Base-by-base conservation (phyloP, 257 asterid species). In the Solanum medicagineum region DNA sequence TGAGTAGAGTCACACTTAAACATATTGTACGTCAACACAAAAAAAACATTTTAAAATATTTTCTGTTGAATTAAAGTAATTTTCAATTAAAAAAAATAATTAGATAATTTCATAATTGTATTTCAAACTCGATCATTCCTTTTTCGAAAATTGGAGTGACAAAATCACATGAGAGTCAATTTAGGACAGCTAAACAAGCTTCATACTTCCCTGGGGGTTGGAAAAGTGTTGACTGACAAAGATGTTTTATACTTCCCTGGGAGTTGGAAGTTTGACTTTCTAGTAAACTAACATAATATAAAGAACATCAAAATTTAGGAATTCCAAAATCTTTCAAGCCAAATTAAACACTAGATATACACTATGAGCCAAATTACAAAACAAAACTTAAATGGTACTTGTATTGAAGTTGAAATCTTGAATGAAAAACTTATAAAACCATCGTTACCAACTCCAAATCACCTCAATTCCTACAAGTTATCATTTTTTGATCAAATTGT, bases 361-460 rank as follows among this genome's bases (percentile, higher is more conserved):
- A 74, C 40, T 22, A 74, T 75, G 60, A 75, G 44, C 42, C 60
- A 75, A 14, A 49, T 40, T 17, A 69, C 60, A 5, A 49, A 26
- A 17, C 60, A 24, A 75, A 7, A 22, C 22, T 22, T 75, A 60
- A 49, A 24, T 47, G 44, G 60, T 47, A 22, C 44, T 49, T 47
- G 15, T 75, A 22, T 75, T 75, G 5, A 60, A 59, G 24, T 81
- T 81, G 60, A 86, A 73, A 83, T 73, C 15, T 32, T 83, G 45
- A 82, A 71, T 60, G 80, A 29, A 62, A 84, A 83, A 49, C n/a
- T 83, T 24, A 83, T 83, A 14, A 86, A 83, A 40, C 88, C 88
- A 42, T 86, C 84, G 24, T 42, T 54, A 20, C 84, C 86, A 22
- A 75, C 81, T 10, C 81, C 86, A 7, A 22, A 57, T 14, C 32